phyloP scores from a whole-genome alignment of 2,329 filamentous ascomycete species.

The Apiospora marii region DNA sequence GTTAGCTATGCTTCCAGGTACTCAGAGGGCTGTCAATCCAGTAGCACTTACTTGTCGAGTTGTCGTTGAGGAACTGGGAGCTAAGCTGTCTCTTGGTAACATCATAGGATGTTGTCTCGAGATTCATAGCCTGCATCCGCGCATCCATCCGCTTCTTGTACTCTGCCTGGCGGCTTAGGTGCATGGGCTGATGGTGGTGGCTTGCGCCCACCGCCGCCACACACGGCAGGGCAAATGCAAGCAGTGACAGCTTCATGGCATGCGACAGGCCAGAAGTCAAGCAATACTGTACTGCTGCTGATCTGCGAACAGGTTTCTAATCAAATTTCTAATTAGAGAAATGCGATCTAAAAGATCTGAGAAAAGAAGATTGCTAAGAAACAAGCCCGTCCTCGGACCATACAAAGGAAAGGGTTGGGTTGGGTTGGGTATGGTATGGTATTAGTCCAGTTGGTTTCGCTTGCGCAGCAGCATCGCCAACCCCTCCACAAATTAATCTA shows the following conservation, averaged over 20 bases:
- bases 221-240: neutral
- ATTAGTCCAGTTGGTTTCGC: neutral
- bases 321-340: neutral
- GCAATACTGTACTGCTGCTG: neutral
- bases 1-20: neutral
- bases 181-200: neutral
- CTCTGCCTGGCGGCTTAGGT: conserved; percentile 17
- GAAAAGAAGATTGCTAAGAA: neutral
- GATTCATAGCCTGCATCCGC: neutral
- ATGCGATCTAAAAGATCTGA: too few species aligned
- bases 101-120: neutral
- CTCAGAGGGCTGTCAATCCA: neutral
- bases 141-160: conserved; percentile 14
- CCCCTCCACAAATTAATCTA: neutral
- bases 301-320: neutral
- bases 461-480: neutral
- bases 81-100: conserved; percentile 20
- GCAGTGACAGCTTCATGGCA: neutral
- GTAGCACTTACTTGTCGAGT: conserved; percentile 11
- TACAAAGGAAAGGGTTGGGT: neutral
- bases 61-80: conserved; percentile 26
- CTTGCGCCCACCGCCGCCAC: neutral
- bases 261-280: neutral
- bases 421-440: neutral
- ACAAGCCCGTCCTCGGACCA: neutral